Base-by-base conservation (phyloP, 23 red algal genomes). In the Pyropia yezoensis region DNA sequence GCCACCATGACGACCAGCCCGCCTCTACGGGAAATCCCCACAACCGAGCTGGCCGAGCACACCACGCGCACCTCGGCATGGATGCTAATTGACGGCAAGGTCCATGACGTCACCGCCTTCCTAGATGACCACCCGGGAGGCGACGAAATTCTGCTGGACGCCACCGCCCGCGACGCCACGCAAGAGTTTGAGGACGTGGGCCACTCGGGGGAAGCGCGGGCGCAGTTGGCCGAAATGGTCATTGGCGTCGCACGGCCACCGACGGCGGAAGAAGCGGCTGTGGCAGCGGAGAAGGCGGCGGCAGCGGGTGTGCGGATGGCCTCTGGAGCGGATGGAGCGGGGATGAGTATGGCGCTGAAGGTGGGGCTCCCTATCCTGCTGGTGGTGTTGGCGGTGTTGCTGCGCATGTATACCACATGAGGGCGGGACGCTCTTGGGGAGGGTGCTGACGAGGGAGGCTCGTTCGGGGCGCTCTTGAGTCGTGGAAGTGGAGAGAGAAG, bases 111-210 rank as follows among this genome's bases (percentile, higher is more conserved):
- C 5, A 85, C 85, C 12, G 28, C 18, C n/a, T 98, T 98, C 73
- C 74, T 98, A 2, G 30, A 72, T 17, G 94, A 98, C 71, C 94
- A 98, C 54, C 94, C 94, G 18, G 94, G 94, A 23, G 94, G 94
- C 33, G 94, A 98, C 14, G 94, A 98, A 54, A 82, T 98, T 26
- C 45, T 98, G 21, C 64, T 98, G 1, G 85, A 98, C 63, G 83
- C 88, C 16, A 78, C 92, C 9, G 92, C 78, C 18, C 79, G 94
- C n/a, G 85, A 98, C 49, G 80, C 94, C 0, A 90, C 85, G 39
- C 79, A 86, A 22, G 94, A 98, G 67, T 98, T 98, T 64, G 94
- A 98, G 74, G 94, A 98, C 60, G 94, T 98, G 2, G 94, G 94
- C 12, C 94, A 98, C 65, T 91, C 85, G 18, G 54, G 67, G n/a